Evolutionary conservation across 2,329 filamentous ascomycete species (phyloP), one percentile per base, ranked within the genome.

Genomic region (Fusarium decemcellulare): DNA sequence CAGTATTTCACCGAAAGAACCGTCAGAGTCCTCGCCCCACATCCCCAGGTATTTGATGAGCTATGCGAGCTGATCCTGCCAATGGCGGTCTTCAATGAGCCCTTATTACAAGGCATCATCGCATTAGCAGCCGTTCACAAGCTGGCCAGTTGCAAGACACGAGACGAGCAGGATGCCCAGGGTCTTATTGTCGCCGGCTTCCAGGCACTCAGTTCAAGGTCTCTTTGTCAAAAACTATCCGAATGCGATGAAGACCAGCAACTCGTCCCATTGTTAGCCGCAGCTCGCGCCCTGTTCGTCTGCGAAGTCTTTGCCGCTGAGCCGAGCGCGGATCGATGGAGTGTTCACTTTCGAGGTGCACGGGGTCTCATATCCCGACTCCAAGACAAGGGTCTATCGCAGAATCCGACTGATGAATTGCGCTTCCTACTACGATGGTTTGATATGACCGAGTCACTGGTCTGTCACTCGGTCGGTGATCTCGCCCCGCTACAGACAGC

Each of bases 1-100:
- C 67, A 70, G 40, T 70, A 70, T 30, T 70, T 70, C 29, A 70
- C 67, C 18, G 67, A 70, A 52, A 44, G 67, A 37, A 70, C 67
- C 6, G 55, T 70, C 43, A 60, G 60, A 27, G 67, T 52, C 9
- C 67, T 70, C 15, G 67, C 67, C 0, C 67, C 67, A 1, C 67
- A 70, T 27, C 67, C 67, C 3, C 54, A 64, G 30, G 60, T 70
- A 4, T 70, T 70, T 9, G 44, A 70, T 12, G 67, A 70, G 27
- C 11, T 70, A 46, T 70, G 67, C 32, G 63, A 67, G 11, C 37
- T 70, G 11, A 70, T 70, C 9, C 37, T 70, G 0, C 67, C 67
- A 2, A 70, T 70, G 67, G 67, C 67, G 4, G 52, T 70, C n/a
- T 68, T 68, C 12, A 67, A 65, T 6, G 67, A 70, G 4, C 59